Evolutionary conservation across 805 yeast species (phyloP).

Genomic region (Candida vartiovaarae): DNA sequence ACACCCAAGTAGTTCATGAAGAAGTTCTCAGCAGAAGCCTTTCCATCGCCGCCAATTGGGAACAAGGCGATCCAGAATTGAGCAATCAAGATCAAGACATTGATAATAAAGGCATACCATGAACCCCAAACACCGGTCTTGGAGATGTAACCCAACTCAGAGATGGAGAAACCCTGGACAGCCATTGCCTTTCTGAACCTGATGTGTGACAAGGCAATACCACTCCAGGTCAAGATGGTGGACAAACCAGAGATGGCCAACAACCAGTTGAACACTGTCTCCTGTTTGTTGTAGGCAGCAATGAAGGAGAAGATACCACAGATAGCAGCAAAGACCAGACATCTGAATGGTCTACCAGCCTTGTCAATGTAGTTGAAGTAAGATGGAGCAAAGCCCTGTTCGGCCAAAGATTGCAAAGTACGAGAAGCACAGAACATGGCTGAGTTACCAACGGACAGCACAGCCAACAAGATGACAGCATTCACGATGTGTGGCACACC

Average conservation of each 20-base stretch:
- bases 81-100: slow-evolving; percentile 56
- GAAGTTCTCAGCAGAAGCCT: slow-evolving; percentile 31
- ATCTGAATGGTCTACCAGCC: slow-evolving; percentile 48
- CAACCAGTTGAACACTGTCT: slow-evolving; percentile 64
- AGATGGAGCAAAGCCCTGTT: slow-evolving; percentile 45
- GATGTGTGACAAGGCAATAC: slow-evolving; percentile 61
- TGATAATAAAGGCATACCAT: slow-evolving; percentile 49
- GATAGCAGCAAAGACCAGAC: slow-evolving; percentile 32
- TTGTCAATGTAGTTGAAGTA: slow-evolving; percentile 40
- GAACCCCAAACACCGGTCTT: slow-evolving; percentile 68
- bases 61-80: slow-evolving; percentile 70
- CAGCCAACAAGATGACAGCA: slow-evolving; percentile 54
- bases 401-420: slow-evolving; percentile 44
- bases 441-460: slow-evolving; percentile 41
- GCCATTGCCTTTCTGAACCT: slow-evolving; percentile 54
- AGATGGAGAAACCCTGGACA: slow-evolving; percentile 53
- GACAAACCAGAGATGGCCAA: slow-evolving; percentile 72
- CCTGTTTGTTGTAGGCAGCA: slow-evolving; percentile 50
- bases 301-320: slow-evolving; percentile 56
- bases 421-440: slow-evolving; percentile 50
- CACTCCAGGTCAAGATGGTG: slow-evolving; percentile 72
- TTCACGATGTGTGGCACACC: slow-evolving; percentile 56
- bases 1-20: slow-evolving; percentile 36
- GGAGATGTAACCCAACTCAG: slow-evolving; percentile 63
- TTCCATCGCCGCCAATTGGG: slow-evolving; percentile 26